phyloP scores from a whole-genome alignment of 1,284 basidiomycete species.

The Marasmius sp. region DNA sequence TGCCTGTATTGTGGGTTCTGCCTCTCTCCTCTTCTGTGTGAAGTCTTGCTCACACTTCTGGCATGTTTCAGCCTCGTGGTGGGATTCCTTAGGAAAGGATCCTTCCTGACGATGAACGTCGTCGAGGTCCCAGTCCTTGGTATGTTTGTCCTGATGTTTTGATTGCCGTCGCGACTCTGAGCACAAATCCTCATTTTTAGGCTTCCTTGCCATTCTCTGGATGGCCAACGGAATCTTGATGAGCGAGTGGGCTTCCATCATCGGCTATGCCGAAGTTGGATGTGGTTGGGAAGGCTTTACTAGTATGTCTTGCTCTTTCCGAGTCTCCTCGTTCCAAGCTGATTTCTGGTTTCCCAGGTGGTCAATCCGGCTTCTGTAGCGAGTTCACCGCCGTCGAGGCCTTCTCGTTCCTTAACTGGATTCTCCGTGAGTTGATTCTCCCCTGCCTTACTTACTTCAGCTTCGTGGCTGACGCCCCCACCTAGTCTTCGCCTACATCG shows the following conservation, averaged over 20 bases:
- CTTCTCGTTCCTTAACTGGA: not conserved
- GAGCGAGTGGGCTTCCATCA: not conserved
- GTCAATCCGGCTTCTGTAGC: not conserved
- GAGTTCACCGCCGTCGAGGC: not conserved
- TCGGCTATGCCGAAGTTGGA: not conserved
- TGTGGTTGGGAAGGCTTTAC: not conserved
- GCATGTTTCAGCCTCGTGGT: not conserved
- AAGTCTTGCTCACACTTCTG: not conserved
- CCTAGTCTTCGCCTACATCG: not conserved
- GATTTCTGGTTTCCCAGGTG: not conserved
- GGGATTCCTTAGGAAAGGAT: not conserved
- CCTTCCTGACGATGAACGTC: not conserved
- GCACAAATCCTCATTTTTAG: not conserved
- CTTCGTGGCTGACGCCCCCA: too few relatives aligned
- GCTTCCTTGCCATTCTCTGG: not conserved
- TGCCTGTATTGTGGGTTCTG: not conserved
- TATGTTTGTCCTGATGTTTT: not conserved
- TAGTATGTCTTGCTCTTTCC: not conserved
- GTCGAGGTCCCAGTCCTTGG: not conserved
- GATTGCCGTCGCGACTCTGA: not conserved
- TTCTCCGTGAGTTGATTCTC: not conserved
- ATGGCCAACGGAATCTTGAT: not conserved
- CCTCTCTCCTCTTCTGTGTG: not conserved
- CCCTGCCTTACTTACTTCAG: not conserved
- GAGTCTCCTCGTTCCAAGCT: not conserved